phyloP scores from a whole-genome alignment of 2,329 filamentous ascomycete genomes.

The Colletotrichum chlorophyti region DNA sequence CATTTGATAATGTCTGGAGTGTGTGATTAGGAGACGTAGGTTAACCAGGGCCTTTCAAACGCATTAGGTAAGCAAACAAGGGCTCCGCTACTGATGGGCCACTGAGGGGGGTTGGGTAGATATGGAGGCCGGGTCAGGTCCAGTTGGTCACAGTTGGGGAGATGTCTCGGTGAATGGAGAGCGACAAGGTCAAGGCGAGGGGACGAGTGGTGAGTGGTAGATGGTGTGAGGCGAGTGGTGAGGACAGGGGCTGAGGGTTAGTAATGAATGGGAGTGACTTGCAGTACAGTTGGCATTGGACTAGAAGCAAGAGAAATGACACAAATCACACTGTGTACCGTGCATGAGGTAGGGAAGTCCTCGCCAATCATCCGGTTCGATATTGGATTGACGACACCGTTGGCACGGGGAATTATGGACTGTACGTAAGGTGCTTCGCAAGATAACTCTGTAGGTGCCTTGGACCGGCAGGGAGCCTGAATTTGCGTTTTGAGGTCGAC shows the following conservation, averaged over 20 bases:
- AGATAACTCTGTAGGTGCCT: too few relatives aligned
- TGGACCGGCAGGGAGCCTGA: slow-evolving; percentile 10
- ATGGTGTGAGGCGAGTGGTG: too few relatives aligned
- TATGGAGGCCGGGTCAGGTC: neutral
- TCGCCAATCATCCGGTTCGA: neutral
- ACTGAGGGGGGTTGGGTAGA: slow-evolving; percentile 12
- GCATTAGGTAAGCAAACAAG: slow-evolving; percentile 34
- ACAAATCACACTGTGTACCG: slow-evolving; percentile 14
- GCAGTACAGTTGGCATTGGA: too few relatives aligned
- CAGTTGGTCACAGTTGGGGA: neutral
- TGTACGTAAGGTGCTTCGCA: neutral
- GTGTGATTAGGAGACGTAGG: slow-evolving; percentile 39
- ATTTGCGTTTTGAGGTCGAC: neutral
- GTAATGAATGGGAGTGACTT: neutral
- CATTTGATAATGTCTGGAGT: slow-evolving; percentile 36
- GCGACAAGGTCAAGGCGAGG: slow-evolving; percentile 1
- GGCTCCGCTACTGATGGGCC: slow-evolving; percentile 20
- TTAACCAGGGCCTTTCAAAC: slow-evolving; percentile 32
- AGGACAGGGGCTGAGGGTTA: too few relatives aligned
- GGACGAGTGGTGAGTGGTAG: too few relatives aligned
- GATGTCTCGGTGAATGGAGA: neutral
- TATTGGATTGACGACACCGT: slow-evolving; percentile 21
- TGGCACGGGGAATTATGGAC: slow-evolving; percentile 2
- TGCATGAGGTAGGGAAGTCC: neutral
- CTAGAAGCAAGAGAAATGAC: neutral